phyloP scores from a whole-genome alignment of 2,329 filamentous ascomycete species.

The Aspergillus aculeatus region DNA sequence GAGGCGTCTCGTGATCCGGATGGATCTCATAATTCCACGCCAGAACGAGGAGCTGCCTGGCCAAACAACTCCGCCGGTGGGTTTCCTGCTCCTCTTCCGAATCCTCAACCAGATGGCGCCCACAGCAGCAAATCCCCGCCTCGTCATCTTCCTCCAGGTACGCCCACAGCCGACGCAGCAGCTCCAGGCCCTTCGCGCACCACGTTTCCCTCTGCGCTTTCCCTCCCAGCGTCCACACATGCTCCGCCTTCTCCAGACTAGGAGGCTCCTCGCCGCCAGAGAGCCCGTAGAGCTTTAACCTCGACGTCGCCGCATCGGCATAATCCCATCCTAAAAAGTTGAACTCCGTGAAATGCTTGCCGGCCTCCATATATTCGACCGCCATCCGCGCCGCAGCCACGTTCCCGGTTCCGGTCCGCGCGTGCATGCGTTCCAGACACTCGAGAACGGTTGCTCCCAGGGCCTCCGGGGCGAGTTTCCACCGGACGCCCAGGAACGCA shows the following conservation, averaged over 20 bases:
- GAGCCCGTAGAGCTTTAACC: constrained; percentile 1
- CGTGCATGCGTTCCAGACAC: not conserved
- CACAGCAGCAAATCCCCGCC: too few species aligned
- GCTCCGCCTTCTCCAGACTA: not conserved
- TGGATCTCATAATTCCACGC: constrained; percentile 3
- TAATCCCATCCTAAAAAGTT: constrained; percentile 5
- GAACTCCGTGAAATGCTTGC: not conserved
- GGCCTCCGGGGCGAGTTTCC: not conserved
- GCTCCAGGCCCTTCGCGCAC: not conserved
- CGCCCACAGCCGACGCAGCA: constrained; percentile 3
- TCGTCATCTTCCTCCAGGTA: not conserved
- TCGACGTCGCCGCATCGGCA: not conserved
- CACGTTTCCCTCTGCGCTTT: not conserved
- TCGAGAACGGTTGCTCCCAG: not conserved
- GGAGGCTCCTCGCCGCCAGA: not conserved
- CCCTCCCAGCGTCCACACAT: constrained; percentile 1
- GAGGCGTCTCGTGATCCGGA: not conserved
- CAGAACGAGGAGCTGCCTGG: not conserved
- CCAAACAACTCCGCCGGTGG: too few species aligned
- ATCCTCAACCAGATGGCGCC: too few species aligned
- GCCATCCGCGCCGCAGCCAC: not conserved
- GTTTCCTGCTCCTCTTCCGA: too few species aligned
- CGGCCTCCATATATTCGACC: not conserved
- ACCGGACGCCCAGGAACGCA: not conserved
- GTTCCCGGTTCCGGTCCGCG: not conserved